Conservation (phyloP, 805 yeast species). For the Sungouiella blattae region DNA sequence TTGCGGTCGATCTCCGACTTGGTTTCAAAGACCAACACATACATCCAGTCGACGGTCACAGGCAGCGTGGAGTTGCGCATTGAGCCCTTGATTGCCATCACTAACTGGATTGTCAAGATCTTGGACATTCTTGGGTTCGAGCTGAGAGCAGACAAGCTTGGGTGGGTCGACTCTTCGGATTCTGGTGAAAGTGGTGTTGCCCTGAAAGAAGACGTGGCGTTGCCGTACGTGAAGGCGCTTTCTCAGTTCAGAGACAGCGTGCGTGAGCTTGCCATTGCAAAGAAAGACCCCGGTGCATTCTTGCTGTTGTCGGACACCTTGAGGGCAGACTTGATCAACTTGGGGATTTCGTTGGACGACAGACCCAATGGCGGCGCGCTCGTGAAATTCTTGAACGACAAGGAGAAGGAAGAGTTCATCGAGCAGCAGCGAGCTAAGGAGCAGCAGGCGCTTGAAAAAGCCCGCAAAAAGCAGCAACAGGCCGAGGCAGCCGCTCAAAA, state of each 20-base stretch:
- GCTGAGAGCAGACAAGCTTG: constrained; percentile 63
- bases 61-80: constrained; percentile 48
- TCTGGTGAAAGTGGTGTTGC: constrained; percentile 13
- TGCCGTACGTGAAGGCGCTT: constrained; percentile 78
- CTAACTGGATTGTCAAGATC: constrained; percentile 68
- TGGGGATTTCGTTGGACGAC: constrained; percentile 88
- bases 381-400: constrained; percentile 70
- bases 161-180: constrained; percentile 65
- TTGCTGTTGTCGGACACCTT: constrained; percentile 71
- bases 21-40: constrained; percentile 68
- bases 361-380: constrained; percentile 78
- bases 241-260: constrained; percentile 80
- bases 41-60: constrained; percentile 49
- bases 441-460: constrained; percentile 55
- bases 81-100: constrained; percentile 63
- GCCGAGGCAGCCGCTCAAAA: constrained; percentile 52
- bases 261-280: constrained; percentile 66
- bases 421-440: constrained; percentile 50
- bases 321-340: constrained; percentile 64
- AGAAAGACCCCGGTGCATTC: constrained; percentile 48
- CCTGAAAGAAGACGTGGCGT: constrained; percentile 58
- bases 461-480: constrained; percentile 54
- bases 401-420: constrained; percentile 65
- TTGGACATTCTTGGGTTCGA: constrained; percentile 74
- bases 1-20: constrained; percentile 63